Evolutionary conservation across 345 rosid genomes (phyloP).

Genomic region (Hirschfeldia incana): DNA sequence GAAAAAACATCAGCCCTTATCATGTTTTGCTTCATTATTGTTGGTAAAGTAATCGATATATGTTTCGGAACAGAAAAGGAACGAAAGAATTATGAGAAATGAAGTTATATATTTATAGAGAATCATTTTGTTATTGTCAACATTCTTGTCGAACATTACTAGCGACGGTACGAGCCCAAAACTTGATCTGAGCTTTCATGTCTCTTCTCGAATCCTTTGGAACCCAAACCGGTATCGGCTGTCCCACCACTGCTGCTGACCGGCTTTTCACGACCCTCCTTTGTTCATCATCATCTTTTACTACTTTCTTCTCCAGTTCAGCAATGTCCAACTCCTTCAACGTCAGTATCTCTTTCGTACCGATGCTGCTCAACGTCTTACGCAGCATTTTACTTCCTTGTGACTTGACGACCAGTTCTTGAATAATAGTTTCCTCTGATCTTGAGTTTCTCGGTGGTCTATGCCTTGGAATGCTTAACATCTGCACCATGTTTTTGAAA

Average conservation of each 20-base stretch:
- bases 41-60: conserved; percentile 9
- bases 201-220: conserved; percentile 46
- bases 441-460: conserved; percentile 51
- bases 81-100: conserved; percentile 22
- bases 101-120: conserved; percentile 6
- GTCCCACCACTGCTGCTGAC: conserved; percentile 46
- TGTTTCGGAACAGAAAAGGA: not conserved
- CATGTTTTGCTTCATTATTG: not conserved
- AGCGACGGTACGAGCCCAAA: conserved; percentile 78
- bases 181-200: conserved; percentile 68
- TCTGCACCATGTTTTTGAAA: conserved; percentile 2
- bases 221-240: conserved; percentile 46
- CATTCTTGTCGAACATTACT: conserved; percentile 59
- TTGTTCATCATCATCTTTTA: conserved; percentile 28
- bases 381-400: conserved; percentile 27
- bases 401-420: conserved; percentile 12
- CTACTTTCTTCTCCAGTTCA: conserved; percentile 43
- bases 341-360: conserved; percentile 47
- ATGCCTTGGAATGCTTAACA: conserved; percentile 41
- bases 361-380: conserved; percentile 53
- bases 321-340: conserved; percentile 51
- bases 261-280: conserved; percentile 31
- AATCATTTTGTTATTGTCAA: conserved; percentile 19
- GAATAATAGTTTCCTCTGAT: conserved; percentile 36
- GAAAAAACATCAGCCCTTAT: not conserved